Evolutionary conservation across 441 rosid genomes (phyloP).

Genomic region (Rhodomyrtus psidioides): DNA sequence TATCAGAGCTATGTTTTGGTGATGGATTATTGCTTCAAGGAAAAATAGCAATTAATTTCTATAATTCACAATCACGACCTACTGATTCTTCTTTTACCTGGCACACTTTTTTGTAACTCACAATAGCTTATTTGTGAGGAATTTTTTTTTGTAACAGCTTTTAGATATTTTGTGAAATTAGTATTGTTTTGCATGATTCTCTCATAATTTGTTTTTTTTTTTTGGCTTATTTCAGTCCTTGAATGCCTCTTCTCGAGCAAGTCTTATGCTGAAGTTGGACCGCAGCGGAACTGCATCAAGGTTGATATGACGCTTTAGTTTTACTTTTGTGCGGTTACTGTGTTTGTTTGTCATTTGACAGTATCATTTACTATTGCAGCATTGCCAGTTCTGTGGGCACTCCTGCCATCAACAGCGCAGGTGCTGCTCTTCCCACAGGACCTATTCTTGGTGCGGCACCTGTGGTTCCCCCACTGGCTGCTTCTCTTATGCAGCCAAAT

Average conservation of each 20-base stretch:
- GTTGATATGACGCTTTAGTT: slow-evolving; percentile 23
- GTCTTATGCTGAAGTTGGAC: slow-evolving; percentile 89
- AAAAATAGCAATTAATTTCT: not conserved
- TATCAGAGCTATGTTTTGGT: not conserved
- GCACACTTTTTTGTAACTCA: not conserved
- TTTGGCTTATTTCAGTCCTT: slow-evolving; percentile 47
- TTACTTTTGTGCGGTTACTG: not conserved
- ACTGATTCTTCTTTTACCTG: not conserved
- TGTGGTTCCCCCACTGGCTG: slow-evolving; percentile 31
- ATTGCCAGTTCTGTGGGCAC: slow-evolving; percentile 25
- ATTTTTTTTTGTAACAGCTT: not conserved
- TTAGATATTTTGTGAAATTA: no score
- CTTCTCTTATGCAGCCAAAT: slow-evolving; percentile 42
- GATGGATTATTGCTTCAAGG: not conserved
- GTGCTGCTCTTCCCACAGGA: slow-evolving; percentile 31
- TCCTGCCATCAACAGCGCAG: slow-evolving; percentile 29
- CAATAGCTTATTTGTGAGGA: not conserved
- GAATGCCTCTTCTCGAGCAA: slow-evolving; percentile 85
- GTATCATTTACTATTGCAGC: slow-evolving; percentile 21
- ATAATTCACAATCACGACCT: not conserved
- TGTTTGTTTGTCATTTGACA: not conserved
- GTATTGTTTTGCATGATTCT: not conserved
- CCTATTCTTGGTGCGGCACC: slow-evolving; percentile 38
- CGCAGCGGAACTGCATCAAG: slow-evolving; percentile 76
- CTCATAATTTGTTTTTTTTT: not conserved